Conservation (phyloP, 768 basidiomycete genomes). For the Boletus subcaerulescens region DNA sequence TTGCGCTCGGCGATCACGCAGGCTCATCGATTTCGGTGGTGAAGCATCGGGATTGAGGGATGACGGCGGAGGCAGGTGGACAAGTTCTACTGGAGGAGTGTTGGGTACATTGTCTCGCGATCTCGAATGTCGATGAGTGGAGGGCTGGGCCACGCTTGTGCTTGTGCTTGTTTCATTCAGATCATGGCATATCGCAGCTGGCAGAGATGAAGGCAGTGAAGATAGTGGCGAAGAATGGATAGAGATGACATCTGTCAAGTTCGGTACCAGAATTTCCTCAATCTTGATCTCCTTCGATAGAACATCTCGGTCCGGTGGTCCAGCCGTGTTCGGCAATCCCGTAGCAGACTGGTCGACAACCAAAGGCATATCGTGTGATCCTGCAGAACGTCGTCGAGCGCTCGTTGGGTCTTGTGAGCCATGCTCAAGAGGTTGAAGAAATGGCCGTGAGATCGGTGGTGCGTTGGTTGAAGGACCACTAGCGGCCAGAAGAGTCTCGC, state of each 20-base stretch:
- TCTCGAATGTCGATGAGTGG: background rate
- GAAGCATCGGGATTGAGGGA: conserved; percentile 10
- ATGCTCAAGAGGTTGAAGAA: background rate
- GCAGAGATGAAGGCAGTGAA: conserved; percentile 7
- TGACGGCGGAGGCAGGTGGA: background rate
- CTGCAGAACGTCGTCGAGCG: background rate
- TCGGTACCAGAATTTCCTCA: conserved; percentile 13
- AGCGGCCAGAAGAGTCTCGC: background rate
- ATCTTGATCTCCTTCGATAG: conserved; percentile 14
- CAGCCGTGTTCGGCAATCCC: background rate
- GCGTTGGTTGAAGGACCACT: background rate
- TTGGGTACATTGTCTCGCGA: background rate
- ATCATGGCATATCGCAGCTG: background rate
- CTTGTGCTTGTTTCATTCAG: background rate
- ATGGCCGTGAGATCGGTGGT: background rate
- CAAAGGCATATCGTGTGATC: background rate
- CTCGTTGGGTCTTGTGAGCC: background rate
- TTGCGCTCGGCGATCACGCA: conserved; percentile 32
- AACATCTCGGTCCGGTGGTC: background rate
- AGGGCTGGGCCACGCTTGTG: background rate
- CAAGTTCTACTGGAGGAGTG: background rate
- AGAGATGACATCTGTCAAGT: conserved; percentile 11
- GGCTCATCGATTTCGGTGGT: conserved; percentile 27
- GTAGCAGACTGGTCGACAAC: background rate
- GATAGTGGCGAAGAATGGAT: conserved; percentile 14